Evolutionary conservation across 257 asterid genomes (phyloP).

Genomic region (Anisodus acutangulus): DNA sequence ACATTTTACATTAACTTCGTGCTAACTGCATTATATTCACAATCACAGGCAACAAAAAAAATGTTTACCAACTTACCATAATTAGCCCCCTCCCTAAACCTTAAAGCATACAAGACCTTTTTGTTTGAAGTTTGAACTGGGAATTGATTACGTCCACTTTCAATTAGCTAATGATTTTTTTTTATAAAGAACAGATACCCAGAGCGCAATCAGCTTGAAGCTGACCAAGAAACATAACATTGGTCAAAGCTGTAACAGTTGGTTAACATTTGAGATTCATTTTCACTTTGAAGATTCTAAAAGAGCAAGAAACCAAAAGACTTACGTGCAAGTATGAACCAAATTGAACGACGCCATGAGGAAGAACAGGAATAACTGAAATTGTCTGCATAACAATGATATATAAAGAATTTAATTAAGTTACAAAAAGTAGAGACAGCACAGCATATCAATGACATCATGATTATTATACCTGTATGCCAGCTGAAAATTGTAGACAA

Average conservation of each 20-base stretch:
- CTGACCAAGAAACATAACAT: neutral
- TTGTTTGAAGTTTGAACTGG: neutral
- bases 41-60: neutral
- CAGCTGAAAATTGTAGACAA: slow-evolving; percentile 73
- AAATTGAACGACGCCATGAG: slow-evolving; percentile 91
- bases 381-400: slow-evolving; percentile 61
- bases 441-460: neutral
- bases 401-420: slow-evolving; percentile 9
- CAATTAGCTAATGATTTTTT: neutral
- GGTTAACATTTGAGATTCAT: neutral
- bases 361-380: slow-evolving; percentile 85
- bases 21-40: neutral
- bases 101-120: slow-evolving; percentile 19
- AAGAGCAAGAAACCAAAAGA: slow-evolving; percentile 24
- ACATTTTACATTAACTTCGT: neutral
- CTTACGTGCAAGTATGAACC: slow-evolving; percentile 69
- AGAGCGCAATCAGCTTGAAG: neutral
- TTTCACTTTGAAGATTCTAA: neutral
- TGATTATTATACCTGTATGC: slow-evolving; percentile 70
- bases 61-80: neutral
- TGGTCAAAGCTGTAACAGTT: slow-evolving; percentile 9
- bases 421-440: neutral
- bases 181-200: neutral
- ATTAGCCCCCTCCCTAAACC: neutral
- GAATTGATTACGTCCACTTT: neutral